Evolutionary conservation across 2,329 filamentous ascomycete genomes (phyloP).

Genomic region (Colletotrichum australisinense): DNA sequence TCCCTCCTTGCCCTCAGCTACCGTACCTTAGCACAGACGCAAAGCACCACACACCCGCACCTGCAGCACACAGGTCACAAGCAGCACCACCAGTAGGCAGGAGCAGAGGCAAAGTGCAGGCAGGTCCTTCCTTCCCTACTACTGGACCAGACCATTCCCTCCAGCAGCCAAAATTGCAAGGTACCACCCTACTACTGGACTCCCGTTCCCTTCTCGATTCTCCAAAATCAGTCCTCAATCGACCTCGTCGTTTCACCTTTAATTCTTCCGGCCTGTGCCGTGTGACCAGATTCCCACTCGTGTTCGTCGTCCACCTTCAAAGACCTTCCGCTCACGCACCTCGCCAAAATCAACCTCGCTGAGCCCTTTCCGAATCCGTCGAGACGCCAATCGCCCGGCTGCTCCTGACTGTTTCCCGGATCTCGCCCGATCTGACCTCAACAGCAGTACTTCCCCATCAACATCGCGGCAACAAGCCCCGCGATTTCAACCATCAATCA

Average conservation of each 20-base stretch:
- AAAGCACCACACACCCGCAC: too few relatives aligned
- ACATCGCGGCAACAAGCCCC: conserved; percentile 8
- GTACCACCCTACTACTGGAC: too few relatives aligned
- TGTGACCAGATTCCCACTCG: too few relatives aligned
- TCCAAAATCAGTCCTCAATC: too few relatives aligned
- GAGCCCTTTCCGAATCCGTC: conserved; percentile 22
- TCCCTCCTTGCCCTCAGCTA: too few relatives aligned
- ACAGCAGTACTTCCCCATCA: conserved; percentile 23
- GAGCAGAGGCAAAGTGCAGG: not conserved
- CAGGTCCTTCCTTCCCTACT: not conserved
- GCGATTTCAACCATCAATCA: conserved; percentile 7
- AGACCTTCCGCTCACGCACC: conserved; percentile 13
- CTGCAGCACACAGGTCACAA: not conserved
- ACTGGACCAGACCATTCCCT: too few relatives aligned
- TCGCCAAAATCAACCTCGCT: not conserved
- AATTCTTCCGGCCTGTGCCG: conserved; percentile 36
- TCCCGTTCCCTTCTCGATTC: too few relatives aligned
- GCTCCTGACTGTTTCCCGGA: conserved; percentile 23
- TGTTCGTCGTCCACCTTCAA: too few relatives aligned
- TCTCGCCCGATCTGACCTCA: not conserved
- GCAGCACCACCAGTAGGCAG: not conserved
- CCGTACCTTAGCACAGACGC: too few relatives aligned
- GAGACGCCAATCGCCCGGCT: not conserved
- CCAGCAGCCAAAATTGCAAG: too few relatives aligned
- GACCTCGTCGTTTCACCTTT: conserved; percentile 36